Base-by-base conservation (phyloP, 306 rosid genomes). In the Prunus padus region DNA sequence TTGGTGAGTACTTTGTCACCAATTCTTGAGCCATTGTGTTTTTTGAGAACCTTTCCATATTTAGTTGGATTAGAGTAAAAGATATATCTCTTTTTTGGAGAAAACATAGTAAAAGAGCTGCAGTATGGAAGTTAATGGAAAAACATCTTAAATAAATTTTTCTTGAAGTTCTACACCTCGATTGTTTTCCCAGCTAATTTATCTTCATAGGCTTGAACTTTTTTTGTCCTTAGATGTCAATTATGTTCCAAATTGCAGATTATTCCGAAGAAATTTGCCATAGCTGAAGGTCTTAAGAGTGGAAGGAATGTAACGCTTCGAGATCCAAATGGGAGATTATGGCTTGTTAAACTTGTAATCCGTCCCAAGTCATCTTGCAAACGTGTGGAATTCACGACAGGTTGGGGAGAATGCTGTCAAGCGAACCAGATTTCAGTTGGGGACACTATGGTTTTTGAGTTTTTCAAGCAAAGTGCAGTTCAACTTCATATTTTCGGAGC, bases 1-100 rank as follows among this genome's bases (percentile, higher is more conserved):
- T 0, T 76, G 54, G 73, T 76, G 26, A 50, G 79, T 76, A 26
- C 56, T 52, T 55, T 52, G 2, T 44, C 20, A 8, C 31, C 30
- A 19, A 30, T 16, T 25, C 22, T 22, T 46, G 47, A 12, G 55
- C 57, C n/a, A 1, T 19, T 11, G 12, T 12, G 22, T 14, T 73
- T 44, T 73, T 20, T 57, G 30, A 22, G 3, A 26, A 61, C 44
- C 12, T 61, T 14, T 13, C 3, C 66, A 11, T 62, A 8, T 16
- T 7, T 25, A 10, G 9, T 30, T 50, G 20, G 60, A 18, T 3
- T 26, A 20, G 30, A 56, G 8, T 56, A 11, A 11, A 10, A n/a
- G 62, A 56, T 46, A 46, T 56, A 1, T 20, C 0, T 56, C n/a
- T 52, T 52, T 52, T 22, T n/a, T 33, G 6, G 37, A 33, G 37